phyloP scores from a whole-genome alignment of 495 filamentous ascomycete species.

The Aspergillus saccharolyticus region DNA sequence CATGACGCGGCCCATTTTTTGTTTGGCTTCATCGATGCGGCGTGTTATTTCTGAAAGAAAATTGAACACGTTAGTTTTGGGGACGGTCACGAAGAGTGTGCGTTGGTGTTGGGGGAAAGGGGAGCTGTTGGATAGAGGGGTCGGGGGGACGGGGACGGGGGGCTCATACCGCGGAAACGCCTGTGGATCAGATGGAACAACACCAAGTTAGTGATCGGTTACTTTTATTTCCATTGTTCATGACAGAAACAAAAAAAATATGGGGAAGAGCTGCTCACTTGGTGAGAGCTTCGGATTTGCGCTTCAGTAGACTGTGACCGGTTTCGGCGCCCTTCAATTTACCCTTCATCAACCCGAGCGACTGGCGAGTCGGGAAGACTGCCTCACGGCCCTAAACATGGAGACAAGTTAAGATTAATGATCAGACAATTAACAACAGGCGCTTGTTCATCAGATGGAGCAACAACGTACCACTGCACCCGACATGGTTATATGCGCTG shows the following conservation, averaged over 20 bases:
- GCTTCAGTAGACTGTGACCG: conserved; percentile 80
- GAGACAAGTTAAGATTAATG: too few relatives aligned
- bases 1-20: conserved; percentile 99
- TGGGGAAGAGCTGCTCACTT: conserved; percentile 59
- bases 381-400: conserved; percentile 69
- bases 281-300: conserved; percentile 89
- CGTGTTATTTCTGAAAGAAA: conserved; percentile 76
- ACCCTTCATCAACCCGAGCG: conserved; percentile 91
- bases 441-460: too few relatives aligned
- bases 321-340: conserved; percentile 97
- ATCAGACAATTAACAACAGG: too few relatives aligned
- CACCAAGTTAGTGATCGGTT: too few relatives aligned
- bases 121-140: neutral
- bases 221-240: too few relatives aligned
- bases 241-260: too few relatives aligned
- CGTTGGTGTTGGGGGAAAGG: too few relatives aligned
- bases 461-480: conserved; percentile 50
- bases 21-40: conserved; percentile 97
- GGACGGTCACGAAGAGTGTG: too few relatives aligned
- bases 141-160: neutral
- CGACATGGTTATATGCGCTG: conserved; percentile 41
- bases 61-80: too few relatives aligned
- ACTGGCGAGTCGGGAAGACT: conserved; percentile 98
- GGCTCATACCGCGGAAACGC: conserved; percentile 71
- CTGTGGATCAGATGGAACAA: conserved; percentile 38